These are phyloP conservation scores for Smithsoniella earleae DNA, from an alignment of 163 green algal genomes.

Conservation along the genomic window DNA sequence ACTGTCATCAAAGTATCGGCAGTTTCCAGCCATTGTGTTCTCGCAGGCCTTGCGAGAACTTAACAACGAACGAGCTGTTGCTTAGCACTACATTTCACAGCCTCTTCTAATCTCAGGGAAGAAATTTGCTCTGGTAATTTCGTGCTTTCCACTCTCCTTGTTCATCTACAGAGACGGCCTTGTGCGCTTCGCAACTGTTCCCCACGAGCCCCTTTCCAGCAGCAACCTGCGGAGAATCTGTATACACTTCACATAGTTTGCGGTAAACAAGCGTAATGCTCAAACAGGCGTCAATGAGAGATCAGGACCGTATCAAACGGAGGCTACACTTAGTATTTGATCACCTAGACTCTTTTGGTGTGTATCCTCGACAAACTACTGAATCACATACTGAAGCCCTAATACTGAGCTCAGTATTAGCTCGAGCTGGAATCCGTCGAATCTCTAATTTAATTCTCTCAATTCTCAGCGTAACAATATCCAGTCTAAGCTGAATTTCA, in stretches of 20 bases:
- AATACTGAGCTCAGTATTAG: too few relatives aligned
- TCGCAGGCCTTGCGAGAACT: slow-evolving; percentile 41
- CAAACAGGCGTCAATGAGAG: neutral
- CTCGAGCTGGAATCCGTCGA: too few relatives aligned
- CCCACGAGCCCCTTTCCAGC: slow-evolving; percentile 46
- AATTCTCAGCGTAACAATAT: too few relatives aligned
- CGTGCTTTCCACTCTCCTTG: slow-evolving; percentile 55
- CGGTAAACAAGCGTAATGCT: slow-evolving; percentile 54
- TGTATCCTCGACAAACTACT: neutral
- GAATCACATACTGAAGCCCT: too few relatives aligned
- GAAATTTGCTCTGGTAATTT: slow-evolving; percentile 61
- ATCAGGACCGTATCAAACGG: slow-evolving; percentile 57
- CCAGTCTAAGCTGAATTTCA: too few relatives aligned
- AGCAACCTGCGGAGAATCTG: slow-evolving; percentile 53
- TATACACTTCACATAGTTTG: slow-evolving; percentile 62
- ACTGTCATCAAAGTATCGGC: too few relatives aligned
- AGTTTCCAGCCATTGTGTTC: too few relatives aligned
- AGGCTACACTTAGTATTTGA: slow-evolving; percentile 42
- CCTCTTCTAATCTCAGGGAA: slow-evolving; percentile 52
- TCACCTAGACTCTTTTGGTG: slow-evolving; percentile 33
- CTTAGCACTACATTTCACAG: slow-evolving; percentile 52
- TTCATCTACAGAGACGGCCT: slow-evolving; percentile 64
- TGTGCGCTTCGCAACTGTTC: slow-evolving; percentile 57
- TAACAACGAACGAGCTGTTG: slow-evolving; percentile 47
- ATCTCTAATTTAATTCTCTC: too few relatives aligned